phyloP scores from a whole-genome alignment of 176 grass and related monocot genomes.

The Avena atlantica region DNA sequence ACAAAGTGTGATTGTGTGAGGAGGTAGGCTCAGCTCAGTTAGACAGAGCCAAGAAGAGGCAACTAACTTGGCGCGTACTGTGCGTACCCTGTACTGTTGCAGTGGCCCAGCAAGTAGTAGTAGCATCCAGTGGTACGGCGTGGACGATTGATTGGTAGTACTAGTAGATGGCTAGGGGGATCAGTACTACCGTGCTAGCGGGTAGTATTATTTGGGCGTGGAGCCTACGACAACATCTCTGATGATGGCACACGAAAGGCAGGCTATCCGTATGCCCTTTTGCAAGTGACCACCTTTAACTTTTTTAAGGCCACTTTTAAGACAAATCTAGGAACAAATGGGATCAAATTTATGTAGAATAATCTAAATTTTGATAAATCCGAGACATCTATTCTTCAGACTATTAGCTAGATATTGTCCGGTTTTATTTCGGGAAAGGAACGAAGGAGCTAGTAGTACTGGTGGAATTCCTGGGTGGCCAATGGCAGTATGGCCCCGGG shows the following conservation, averaged over 20 bases:
- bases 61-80: background rate
- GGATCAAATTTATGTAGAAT: too few species aligned
- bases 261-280: background rate
- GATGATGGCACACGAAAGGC: background rate
- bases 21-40: background rate
- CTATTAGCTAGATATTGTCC: background rate
- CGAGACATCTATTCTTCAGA: too few species aligned
- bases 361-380: too few species aligned
- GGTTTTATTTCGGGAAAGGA: background rate
- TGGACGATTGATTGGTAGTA: constrained; percentile 7
- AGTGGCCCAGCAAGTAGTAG: background rate
- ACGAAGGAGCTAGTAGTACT: background rate
- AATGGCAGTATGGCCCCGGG: background rate
- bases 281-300: constrained; percentile 31
- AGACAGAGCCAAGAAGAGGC: background rate
- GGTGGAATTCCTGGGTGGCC: constrained; percentile 12
- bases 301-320: background rate
- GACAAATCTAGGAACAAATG: background rate
- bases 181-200: background rate
- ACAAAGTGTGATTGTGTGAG: background rate
- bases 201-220: constrained; percentile 12
- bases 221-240: constrained; percentile 35
- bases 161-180: background rate
- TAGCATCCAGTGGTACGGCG: background rate
- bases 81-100: background rate